Conservation (phyloP, 1,284 basidiomycete genomes). For the Ceratobasidium sp. region DNA sequence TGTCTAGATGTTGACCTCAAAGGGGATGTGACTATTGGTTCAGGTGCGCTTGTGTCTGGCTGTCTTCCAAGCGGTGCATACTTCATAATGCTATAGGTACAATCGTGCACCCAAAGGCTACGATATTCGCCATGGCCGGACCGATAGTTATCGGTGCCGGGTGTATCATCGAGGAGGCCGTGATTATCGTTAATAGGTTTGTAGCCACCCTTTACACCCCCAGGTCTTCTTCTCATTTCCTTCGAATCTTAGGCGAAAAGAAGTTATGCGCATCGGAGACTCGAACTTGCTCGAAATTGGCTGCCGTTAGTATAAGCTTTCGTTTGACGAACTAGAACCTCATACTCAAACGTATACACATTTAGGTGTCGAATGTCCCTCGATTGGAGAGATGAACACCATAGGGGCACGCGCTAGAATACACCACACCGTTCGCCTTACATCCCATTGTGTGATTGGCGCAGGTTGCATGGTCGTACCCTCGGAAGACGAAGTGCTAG, state of each 20-base stretch:
- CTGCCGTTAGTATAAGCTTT: constrained; percentile 71
- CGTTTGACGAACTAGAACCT: neutral
- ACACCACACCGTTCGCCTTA: constrained; percentile 82
- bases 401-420: constrained; percentile 85
- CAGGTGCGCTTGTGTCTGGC: constrained; percentile 64
- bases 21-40: constrained; percentile 90
- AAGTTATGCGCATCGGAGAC: constrained; percentile 92
- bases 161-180: constrained; percentile 93
- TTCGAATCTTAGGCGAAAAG: constrained; percentile 70
- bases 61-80: neutral
- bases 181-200: constrained; percentile 87
- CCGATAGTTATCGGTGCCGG: constrained; percentile 89
- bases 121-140: constrained; percentile 88
- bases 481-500: constrained; percentile 79
- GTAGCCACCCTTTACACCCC: constrained; percentile 45
- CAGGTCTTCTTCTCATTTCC: neutral
- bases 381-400: constrained; percentile 87
- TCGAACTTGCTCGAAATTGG: constrained; percentile 95
- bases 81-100: constrained; percentile 64
- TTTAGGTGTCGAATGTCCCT: constrained; percentile 85
- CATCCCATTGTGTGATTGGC: constrained; percentile 85
- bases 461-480: constrained; percentile 82
- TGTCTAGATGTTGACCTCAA: constrained; percentile 91
- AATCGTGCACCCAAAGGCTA: constrained; percentile 94
- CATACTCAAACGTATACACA: constrained; percentile 37